Evolutionary conservation across 108 stramenopile species (phyloP).

Genomic region (Cafeteria roenbergensis): DNA sequence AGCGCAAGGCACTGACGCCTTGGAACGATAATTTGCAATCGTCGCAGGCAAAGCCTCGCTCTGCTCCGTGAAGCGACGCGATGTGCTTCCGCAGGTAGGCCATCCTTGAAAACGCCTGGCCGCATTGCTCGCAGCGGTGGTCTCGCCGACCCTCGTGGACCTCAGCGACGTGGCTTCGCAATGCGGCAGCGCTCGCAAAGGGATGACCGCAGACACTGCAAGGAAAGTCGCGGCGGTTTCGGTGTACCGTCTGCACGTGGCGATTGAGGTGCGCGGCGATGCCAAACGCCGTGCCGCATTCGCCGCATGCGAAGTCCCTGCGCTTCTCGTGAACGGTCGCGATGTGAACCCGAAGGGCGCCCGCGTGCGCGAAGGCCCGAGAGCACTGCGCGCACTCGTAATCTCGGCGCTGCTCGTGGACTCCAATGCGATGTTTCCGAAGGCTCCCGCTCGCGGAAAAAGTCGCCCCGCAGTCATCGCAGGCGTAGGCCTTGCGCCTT

Average conservation of each 20-base stretch:
- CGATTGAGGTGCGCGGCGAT: not conserved
- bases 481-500: too few species aligned
- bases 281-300: not conserved
- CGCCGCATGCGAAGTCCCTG: not conserved
- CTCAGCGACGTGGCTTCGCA: not conserved
- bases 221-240: not conserved
- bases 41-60: not conserved
- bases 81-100: not conserved
- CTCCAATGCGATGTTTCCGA: not conserved
- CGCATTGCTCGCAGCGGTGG: not conserved
- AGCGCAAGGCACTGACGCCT: too few species aligned
- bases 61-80: not conserved
- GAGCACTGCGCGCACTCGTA: not conserved
- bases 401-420: not conserved
- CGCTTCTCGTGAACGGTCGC: constrained; percentile 8
- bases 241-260: not conserved
- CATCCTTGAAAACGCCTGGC: not conserved
- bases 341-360: constrained; percentile 9
- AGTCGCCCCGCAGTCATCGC: not conserved
- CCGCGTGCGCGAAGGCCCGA: constrained; percentile 1
- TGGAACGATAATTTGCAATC: too few species aligned
- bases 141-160: not conserved
- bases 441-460: not conserved
- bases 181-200: not conserved
- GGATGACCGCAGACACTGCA: not conserved